Evolutionary conservation across 805 yeast genomes (phyloP).

Genomic region (Pichia insulana): DNA sequence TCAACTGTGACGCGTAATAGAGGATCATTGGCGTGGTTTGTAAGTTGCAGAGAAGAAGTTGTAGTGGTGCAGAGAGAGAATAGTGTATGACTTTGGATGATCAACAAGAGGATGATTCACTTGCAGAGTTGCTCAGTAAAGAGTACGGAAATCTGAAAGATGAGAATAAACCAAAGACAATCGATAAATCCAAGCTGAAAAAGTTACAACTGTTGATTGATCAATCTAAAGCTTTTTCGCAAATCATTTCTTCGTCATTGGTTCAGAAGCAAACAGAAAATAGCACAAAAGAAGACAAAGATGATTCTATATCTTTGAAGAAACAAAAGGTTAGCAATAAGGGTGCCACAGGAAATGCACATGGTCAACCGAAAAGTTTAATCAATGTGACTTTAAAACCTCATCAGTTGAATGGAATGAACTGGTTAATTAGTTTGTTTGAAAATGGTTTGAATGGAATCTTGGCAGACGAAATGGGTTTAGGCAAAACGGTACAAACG

Average conservation of each 20-base stretch:
- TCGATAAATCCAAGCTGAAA: conserved; percentile 37
- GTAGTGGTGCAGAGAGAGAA: too few relatives aligned
- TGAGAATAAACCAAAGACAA: conserved; percentile 28
- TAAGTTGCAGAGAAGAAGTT: too few relatives aligned
- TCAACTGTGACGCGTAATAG: not conserved
- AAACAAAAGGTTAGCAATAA: conserved; percentile 17
- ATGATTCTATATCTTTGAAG: conserved; percentile 18
- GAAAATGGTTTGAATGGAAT: conserved; percentile 95
- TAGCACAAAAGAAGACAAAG: not conserved
- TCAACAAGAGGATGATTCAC: conserved; percentile 16
- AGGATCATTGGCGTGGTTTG: not conserved
- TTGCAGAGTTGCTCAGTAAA: conserved; percentile 5
- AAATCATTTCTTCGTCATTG: conserved; percentile 75
- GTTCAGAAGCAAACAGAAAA: conserved; percentile 28
- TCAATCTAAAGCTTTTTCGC: conserved; percentile 79
- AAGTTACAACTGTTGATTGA: conserved; percentile 70
- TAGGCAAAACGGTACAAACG: conserved; percentile 89
- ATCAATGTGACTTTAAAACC: conserved; percentile 60
- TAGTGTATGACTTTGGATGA: conserved; percentile 17
- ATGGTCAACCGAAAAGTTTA: conserved; percentile 44
- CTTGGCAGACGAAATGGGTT: conserved; percentile 95
- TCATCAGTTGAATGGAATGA: conserved; percentile 83
- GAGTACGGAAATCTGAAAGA: conserved; percentile 12
- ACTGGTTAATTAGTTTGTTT: conserved; percentile 81
- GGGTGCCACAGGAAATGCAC: conserved; percentile 5